Evolutionary conservation across 2,329 filamentous ascomycete species (phyloP).

Genomic region (Cryphonectria naterciae): DNA sequence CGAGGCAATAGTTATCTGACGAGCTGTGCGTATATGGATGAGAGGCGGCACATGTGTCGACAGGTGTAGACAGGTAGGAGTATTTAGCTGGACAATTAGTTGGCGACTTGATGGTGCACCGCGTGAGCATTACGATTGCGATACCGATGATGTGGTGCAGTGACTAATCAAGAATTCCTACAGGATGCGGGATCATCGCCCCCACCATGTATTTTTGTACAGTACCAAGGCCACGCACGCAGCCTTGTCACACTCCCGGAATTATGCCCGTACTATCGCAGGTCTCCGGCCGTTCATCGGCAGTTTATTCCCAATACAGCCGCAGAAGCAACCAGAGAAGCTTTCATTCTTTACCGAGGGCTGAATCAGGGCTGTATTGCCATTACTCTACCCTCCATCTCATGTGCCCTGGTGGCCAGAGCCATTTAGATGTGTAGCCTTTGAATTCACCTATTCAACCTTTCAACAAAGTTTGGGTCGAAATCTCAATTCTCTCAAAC

Average conservation of each 20-base stretch:
- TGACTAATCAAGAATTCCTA: background rate
- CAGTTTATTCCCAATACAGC: background rate
- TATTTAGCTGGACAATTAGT: background rate
- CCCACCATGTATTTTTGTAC: background rate
- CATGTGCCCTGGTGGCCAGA: too few relatives aligned
- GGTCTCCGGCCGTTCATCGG: background rate
- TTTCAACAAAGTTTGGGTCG: too few relatives aligned
- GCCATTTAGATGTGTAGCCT: background rate
- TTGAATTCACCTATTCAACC: too few relatives aligned
- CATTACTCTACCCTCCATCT: background rate
- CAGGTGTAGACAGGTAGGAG: background rate
- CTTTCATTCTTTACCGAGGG: background rate
- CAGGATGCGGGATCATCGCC: background rate
- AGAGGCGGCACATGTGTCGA: background rate
- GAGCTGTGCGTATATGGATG: background rate
- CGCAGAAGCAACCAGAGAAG: background rate
- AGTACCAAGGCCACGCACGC: background rate
- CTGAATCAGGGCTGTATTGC: background rate
- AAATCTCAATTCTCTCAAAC: background rate
- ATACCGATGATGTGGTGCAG: background rate
- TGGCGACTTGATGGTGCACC: background rate
- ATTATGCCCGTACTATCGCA: background rate
- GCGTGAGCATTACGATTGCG: background rate
- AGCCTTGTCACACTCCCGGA: background rate
- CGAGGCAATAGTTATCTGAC: background rate